Evolutionary conservation across 208 protist genomes (phyloP).

Genomic region (Acanthamoeba sp.): DNA sequence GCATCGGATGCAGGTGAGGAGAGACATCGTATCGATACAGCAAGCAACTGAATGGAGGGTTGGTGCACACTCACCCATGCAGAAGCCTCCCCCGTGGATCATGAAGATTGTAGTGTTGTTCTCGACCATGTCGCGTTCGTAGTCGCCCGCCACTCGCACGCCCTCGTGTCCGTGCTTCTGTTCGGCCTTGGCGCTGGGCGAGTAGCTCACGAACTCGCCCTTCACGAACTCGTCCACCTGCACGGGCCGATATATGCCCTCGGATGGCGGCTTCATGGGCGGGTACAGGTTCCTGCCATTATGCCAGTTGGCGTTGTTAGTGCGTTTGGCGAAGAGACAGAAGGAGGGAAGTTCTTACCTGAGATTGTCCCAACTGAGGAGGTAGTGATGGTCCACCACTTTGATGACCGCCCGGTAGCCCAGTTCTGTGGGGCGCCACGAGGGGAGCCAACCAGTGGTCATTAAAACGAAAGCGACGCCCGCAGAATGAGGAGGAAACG

Average conservation of each 20-base stretch:
- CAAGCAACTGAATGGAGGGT: too few species aligned
- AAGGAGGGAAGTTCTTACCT: not conserved
- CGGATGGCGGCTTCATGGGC: not conserved
- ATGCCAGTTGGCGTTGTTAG: too few species aligned
- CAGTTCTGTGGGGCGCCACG: too few species aligned
- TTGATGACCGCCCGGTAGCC: constrained; percentile 6
- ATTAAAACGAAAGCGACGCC: too few species aligned
- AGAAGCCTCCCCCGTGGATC: constrained; percentile 7
- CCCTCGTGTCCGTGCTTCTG: not conserved
- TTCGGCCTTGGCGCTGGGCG: not conserved
- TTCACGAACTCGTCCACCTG: not conserved
- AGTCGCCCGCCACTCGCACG: not conserved
- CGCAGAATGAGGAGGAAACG: not conserved
- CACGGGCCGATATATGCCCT: not conserved
- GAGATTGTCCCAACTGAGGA: not conserved
- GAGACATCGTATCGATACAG: too few species aligned
- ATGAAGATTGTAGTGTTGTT: constrained; percentile 27
- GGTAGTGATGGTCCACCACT: constrained; percentile 6
- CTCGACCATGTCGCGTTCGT: not conserved
- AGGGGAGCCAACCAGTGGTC: too few species aligned
- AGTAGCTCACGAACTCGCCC: constrained; percentile 21
- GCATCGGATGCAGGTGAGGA: too few species aligned
- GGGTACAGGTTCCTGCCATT: not conserved
- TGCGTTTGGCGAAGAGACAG: too few species aligned
- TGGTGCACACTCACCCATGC: not conserved